Base-by-base conservation (phyloP, 176 grass and related monocot species). In the Aegilops speltoides region DNA sequence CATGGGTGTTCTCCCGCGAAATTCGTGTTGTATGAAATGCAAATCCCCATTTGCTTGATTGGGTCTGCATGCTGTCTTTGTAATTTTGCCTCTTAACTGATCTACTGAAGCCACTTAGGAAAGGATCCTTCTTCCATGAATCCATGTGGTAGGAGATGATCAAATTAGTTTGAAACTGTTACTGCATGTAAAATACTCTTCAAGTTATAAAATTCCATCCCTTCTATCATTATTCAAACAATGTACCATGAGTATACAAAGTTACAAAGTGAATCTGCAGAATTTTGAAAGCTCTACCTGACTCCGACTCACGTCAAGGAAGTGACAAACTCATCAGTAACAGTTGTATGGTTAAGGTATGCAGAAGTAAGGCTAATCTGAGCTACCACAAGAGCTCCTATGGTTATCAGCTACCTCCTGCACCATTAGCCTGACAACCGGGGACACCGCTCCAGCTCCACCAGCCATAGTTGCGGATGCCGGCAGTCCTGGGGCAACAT, bases 361-460 rank as follows among this genome's bases (percentile, higher is more conserved):
- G 19, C 32, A 74, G 12, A 50, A 74, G 43, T 65, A 79, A 24
- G 79, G 41, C 77, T 87, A 87, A 6, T 83, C 86, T 36, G 89
- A 89, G 84, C 96, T 98, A 17, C 84, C 96, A 75, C 91, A 95
- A n/a, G 89, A 95, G 43, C 93, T 95, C 65, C 91, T 79, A 43
- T 88, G 87, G 87, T 20, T 79, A 33, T 79, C 62, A 33, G 82
- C 69, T 54, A 87, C 37, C 76, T 92, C 95, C 32, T 79, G 91
- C 0, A 98, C 96, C 66, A 87, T 80, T 20, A 98, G 46, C 84
- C 96, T 90, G 50, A 98, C 83, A 31, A 46, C 12, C 0, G 43
- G 43, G 0, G 43, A 46, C 43, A 14, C 43, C 3, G 3, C 41
- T 43, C 41, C 41, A 0, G 41, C 41, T 43, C 41, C 11, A 12